Evolutionary conservation across 306 rosid genomes (phyloP).

Genomic region (Biancaea sappan): DNA sequence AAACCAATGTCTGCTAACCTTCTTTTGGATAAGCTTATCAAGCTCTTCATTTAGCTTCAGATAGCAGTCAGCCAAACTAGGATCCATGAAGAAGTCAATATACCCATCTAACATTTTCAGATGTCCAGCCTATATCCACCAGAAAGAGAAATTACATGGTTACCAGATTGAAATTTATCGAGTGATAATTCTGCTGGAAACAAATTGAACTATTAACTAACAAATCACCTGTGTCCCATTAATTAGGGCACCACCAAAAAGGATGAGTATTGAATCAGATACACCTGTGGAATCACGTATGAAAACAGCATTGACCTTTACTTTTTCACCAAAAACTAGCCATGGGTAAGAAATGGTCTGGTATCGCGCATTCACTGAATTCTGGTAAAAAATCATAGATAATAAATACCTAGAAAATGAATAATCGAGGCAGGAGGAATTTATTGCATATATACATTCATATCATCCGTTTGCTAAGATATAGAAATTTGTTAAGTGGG

Average conservation of each 20-base stretch:
- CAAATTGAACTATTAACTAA: conserved; percentile 11
- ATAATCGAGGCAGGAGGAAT: not conserved
- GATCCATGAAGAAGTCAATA: conserved; percentile 89
- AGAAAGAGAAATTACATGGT: conserved; percentile 1
- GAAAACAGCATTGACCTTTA: conserved; percentile 89
- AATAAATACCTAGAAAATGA: conserved; percentile 22
- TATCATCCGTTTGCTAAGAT: not conserved
- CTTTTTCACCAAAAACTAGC: conserved; percentile 96
- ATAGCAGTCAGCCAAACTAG: conserved; percentile 87
- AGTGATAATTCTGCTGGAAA: conserved; percentile 7
- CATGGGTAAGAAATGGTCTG: conserved; percentile 96
- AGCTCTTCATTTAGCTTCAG: conserved; percentile 89
- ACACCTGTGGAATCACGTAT: conserved; percentile 96
- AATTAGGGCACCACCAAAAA: conserved; percentile 77
- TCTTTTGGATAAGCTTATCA: conserved; percentile 74
- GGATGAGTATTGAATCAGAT: conserved; percentile 84
- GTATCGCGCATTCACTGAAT: conserved; percentile 91
- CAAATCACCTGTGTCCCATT: conserved; percentile 78
- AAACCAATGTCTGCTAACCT: conserved; percentile 55
- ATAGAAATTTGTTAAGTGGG: conserved; percentile 2
- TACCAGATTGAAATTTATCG: conserved; percentile 26
- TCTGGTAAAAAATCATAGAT: conserved; percentile 58
- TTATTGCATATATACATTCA: conserved; percentile 5
- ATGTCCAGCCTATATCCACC: conserved; percentile 73
- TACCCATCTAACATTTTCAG: conserved; percentile 89